Evolutionary conservation across 352 stramenopile species (phyloP), one percentile per base, ranked within the genome.

Genomic region (Phytopythium kandeliae): DNA sequence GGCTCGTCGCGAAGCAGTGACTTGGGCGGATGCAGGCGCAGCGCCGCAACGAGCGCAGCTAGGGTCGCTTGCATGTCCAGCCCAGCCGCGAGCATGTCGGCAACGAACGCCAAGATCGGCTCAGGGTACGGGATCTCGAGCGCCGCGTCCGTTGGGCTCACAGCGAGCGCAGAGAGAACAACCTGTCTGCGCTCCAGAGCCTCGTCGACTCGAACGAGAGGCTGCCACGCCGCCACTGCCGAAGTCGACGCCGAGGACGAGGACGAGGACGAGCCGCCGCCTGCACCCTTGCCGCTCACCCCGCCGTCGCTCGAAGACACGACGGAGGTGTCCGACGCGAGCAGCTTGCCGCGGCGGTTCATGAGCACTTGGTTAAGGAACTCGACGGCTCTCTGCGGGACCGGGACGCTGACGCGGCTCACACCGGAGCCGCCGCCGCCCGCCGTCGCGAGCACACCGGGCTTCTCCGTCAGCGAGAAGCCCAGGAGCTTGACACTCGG

Each of bases 321-420:
- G 16, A 49, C 16, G n/a, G 25, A n/a, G 26, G 28, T 3, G 31
- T 51, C 46, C 8, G 33, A 21, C 21, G 7, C 28, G 36, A n/a
- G 11, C 34, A 12, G 15, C 9, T 44, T 50, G 21, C 35, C 19
- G 15, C 48, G n/a, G 4, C 22, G 24, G 26, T 63, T 57, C n/a
- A 46, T 48, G 19, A 81, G 59, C 11, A 81, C 36, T 47, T 75
- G 62, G 51, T 81, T 65, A 5, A 81, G 60, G 43, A 78, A 38
- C 17, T 71, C 55, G 58, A 78, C 62, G 41, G 74, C 59, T 36
- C 60, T 36, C 19, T 15, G 42, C 25, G 33, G 31, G 28, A 40
- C 40, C 10, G 41, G 17, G 3, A 40, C 25, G 16, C 24, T 31
- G 2, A 30, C 0, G 24, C 46, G 19, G 7, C n/a, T n/a, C 21